Evolutionary conservation across 805 yeast genomes (phyloP).

Genomic region (Ogataea pini): DNA sequence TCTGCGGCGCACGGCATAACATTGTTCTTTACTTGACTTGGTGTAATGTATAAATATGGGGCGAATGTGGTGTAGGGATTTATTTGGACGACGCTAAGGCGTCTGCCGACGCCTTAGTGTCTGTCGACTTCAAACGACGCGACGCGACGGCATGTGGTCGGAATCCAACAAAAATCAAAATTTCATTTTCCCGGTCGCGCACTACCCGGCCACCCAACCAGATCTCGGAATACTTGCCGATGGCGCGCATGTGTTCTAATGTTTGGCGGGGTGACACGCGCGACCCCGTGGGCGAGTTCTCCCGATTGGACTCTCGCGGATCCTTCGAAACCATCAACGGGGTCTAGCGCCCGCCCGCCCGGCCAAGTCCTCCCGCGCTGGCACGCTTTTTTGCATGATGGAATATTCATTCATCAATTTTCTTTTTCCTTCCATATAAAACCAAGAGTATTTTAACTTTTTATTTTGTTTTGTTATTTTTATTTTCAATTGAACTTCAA

Average conservation of each 20-base stretch:
- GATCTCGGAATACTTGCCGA: neutral
- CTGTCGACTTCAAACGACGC: neutral
- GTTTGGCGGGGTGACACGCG: neutral
- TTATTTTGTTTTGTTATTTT: neutral
- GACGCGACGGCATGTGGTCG: neutral
- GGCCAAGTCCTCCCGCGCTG: no score
- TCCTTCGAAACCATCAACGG: no score
- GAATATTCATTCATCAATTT: neutral
- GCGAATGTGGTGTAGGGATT: neutral
- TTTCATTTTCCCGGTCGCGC: neutral
- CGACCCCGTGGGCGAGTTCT: neutral
- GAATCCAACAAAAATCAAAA: slow-evolving; percentile 5
- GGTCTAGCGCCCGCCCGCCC: neutral
- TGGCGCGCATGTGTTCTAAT: neutral
- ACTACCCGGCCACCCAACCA: slow-evolving; percentile 8
- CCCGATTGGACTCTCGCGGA: no score
- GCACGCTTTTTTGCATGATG: neutral
- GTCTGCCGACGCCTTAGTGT: neutral
- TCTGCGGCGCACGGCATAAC: neutral
- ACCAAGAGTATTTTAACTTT: neutral
- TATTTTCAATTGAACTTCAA: neutral
- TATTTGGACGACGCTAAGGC: neutral
- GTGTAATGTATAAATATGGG: neutral
- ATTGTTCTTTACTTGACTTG: neutral
- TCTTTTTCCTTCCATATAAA: slow-evolving; percentile 7